Conservation (phyloP, 495 filamentous ascomycete species). For the Daldinia childiae region DNA sequence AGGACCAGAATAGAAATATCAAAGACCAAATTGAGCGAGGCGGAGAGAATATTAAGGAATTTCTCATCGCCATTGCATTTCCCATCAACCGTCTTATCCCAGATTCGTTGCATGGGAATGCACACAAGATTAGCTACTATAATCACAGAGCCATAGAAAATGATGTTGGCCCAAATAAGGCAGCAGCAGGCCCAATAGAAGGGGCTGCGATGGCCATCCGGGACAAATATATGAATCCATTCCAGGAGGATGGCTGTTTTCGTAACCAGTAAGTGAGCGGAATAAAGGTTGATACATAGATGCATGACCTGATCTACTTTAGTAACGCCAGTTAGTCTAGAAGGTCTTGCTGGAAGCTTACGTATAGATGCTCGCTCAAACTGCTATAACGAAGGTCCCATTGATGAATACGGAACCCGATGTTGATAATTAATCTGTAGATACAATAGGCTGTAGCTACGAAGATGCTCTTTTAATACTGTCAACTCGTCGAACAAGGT, state of each 20-base stretch:
- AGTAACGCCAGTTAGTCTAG: not conserved
- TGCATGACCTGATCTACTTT: not conserved
- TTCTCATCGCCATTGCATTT: not conserved
- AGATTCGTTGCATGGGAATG: conserved; percentile 34
- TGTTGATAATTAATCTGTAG: not conserved
- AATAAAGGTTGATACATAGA: not conserved
- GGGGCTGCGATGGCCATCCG: conserved; percentile 12
- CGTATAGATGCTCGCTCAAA: not conserved
- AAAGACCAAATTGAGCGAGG: conserved; percentile 20
- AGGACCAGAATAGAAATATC: conserved; percentile 25
- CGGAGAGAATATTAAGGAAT: not conserved
- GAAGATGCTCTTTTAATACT: not conserved
- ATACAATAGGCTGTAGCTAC: not conserved
- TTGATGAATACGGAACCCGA: not conserved
- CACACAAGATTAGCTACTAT: conserved; percentile 56
- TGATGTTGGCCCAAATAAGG: conserved; percentile 49
- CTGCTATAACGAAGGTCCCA: not conserved
- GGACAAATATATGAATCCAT: conserved; percentile 44
- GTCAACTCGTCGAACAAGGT: not conserved
- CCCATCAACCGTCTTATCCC: conserved; percentile 8
- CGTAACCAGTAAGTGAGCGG: conserved; percentile 16
- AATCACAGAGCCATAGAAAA: conserved; percentile 52
- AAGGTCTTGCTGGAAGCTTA: not conserved
- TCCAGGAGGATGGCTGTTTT: conserved; percentile 47
- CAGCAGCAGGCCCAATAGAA: conserved; percentile 42